Evolutionary conservation across 805 yeast genomes (phyloP), one percentile per base, ranked within the genome.

Genomic region (Saccharomyces mikatae): DNA sequence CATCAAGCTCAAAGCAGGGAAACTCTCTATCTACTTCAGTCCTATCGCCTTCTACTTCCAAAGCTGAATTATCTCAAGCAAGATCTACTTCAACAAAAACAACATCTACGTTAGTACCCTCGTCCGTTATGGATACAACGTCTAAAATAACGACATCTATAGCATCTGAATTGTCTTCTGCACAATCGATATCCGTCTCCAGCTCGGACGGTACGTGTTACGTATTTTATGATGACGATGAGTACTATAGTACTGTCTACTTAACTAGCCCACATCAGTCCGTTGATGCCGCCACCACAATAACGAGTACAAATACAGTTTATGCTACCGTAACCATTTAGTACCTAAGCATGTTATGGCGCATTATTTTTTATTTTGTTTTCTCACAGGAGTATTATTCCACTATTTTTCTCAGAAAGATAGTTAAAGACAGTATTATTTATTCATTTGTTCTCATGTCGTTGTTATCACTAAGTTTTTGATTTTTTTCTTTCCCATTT

Each of bases 221-320:
- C 14, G 64, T 64, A 5, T 58, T 58, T 46, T 65, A 62, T 32
- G 64, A 58, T 41, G 62, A 61, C 17, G 61, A 57, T 31, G 67
- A 64, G 24, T 67, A 68, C 52, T 68, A 68, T 58, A 66, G 68
- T 29, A 68, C 72, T 4, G 59, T 57, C 4, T 67, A 66, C 52
- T 52, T 68, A 24, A 66, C 70, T 1, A 65, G 58, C 17, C 48
- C 67, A 8, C 54, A 59, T 24, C 67, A 65, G 54, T 60, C 70
- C 11, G 62, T 69, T 6, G 71, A 67, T 63, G 71, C 71, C 14
- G 67, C 67, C n/a, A 66, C 71, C 6, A 69, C 72, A 11, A 57
- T 65, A 48, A 68, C 72, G 8, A 66, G 68, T 48, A 67, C 71
- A 8, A 62, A 56, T 46, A 60, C 63, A 4, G 59, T 60, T 6